Base-by-base conservation (phyloP, 2,329 filamentous ascomycete genomes). In the Penicillium sp. region DNA sequence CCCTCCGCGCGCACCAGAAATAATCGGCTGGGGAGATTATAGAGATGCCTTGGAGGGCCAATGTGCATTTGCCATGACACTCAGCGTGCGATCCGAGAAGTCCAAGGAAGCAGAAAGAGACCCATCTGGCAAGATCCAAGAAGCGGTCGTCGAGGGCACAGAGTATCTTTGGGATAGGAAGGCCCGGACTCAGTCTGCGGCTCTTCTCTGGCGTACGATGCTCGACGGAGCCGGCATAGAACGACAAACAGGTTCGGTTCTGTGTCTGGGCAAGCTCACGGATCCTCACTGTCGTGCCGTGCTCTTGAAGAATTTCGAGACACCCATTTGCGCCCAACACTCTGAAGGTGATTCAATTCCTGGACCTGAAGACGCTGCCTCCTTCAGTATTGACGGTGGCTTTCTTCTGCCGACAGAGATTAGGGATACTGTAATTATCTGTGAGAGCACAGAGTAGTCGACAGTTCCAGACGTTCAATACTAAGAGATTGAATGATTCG, bases 21-120 rank as follows among this genome's bases (percentile, higher is more conserved):
- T 60, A 15, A 39, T 51, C 26, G 52, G 50, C 42, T 60, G 54
- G 57, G 54, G 52, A 24, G 34, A 53, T 16, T 60, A 60, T 36
- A 18, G 44, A 8, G 52, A 55, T 9, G 52, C 50, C 8, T 16
- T 60, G 8, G 52, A 60, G 21, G 52, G 57, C 12, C 36, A 48
- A 10, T 42, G 42, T 26, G 43, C 44, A 10, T 56, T 60, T 26
- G 48, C 51, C 6, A 56, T 55, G 52, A 41, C 29, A 12, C 46
- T 56, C 18, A 50, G 33, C 15, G 48, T 44, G 13, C 15, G 38
- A 6, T 42, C 28, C 12, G 34, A 50, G 2, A 18, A 45, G 7
- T 21, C 24, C 26, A 36, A 42, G 26, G 23, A 43, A 34, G 38
- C 24, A 5, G 29, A 45, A 13, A 31, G 16, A 16, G 57, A 51